Evolutionary conservation across 352 stramenopile genomes (phyloP).

Genomic region (Pythium oligandrum): DNA sequence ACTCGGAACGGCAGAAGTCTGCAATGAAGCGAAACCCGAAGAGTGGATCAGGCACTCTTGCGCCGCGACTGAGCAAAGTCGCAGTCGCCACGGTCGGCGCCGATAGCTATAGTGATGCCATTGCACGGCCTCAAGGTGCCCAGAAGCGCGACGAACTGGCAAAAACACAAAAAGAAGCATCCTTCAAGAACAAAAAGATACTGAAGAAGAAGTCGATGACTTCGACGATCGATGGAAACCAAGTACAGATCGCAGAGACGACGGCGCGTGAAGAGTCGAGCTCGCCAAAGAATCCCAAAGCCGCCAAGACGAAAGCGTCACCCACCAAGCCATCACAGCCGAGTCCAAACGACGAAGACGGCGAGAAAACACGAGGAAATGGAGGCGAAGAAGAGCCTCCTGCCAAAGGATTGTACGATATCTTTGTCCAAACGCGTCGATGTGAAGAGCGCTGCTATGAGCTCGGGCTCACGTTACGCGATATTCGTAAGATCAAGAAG

Average conservation of each 20-base stretch:
- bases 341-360: no score
- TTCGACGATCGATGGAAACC: neutral
- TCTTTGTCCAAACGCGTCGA: slow-evolving; percentile 47
- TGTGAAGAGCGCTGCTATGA: slow-evolving; percentile 49
- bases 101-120: no score
- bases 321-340: neutral
- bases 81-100: no score
- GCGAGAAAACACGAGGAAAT: neutral
- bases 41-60: no score
- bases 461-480: slow-evolving; percentile 39
- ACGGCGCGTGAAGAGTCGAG: no score
- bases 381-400: slow-evolving; percentile 9
- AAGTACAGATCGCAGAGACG: no score
- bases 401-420: slow-evolving; percentile 33
- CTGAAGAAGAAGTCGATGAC: slow-evolving; percentile 2
- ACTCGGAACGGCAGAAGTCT: slow-evolving; percentile 16
- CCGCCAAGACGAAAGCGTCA: neutral
- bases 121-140: no score
- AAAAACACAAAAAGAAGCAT: no score
- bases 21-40: neutral
- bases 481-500: slow-evolving; percentile 67
- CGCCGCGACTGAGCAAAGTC: no score
- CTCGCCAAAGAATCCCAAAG: no score
- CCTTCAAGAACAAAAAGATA: neutral
- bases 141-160: no score